Percentiles rank a stretch among this genome's conserved stretches.
Conservation (phyloP, 352 stramenopile species). For the Phytophthora sojae region DNA sequence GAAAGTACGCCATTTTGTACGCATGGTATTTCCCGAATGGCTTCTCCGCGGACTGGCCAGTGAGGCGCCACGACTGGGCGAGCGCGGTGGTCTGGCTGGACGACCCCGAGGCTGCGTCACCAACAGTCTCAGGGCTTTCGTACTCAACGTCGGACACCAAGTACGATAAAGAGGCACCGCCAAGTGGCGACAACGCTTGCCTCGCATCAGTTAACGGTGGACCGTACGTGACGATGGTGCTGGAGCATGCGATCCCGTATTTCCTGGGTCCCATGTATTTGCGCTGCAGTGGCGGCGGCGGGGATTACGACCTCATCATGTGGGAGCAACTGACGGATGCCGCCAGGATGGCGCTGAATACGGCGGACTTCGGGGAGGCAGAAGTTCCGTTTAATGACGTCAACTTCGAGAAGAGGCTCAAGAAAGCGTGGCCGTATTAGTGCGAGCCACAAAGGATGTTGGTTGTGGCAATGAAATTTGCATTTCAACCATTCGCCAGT, state of each 20-base stretch:
- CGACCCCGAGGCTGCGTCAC: conserved; percentile 6
- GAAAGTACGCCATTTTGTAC: conserved; percentile 23
- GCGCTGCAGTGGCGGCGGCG: no score
- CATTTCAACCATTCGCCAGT: no score
- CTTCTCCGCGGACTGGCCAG: conserved; percentile 6
- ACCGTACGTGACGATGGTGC: conserved; percentile 1
- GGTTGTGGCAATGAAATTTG: no score
- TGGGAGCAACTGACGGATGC: conserved; percentile 24
- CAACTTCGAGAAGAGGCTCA: conserved; percentile 19
- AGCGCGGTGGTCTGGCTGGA: conserved; percentile 25
- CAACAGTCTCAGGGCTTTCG: conserved; percentile 14
- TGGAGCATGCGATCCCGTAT: no score
- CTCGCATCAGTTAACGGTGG: neutral
- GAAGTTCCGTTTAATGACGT: conserved; percentile 17
- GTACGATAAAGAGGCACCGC: no score
- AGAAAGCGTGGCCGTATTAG: conserved; percentile 10
- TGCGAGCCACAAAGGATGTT: no score
- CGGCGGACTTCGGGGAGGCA: conserved; percentile 17
- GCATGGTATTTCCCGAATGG: conserved; percentile 30
- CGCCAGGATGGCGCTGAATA: conserved; percentile 17
- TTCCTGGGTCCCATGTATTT: no score
- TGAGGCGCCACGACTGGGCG: conserved; percentile 21
- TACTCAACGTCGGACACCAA: conserved; percentile 1
- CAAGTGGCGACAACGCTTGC: no score
- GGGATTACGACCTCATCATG: conserved; percentile 17